These are phyloP conservation scores for Ensete glaucum DNA, from an alignment of 176 grass and related monocot species.

Conservation along the genomic window DNA sequence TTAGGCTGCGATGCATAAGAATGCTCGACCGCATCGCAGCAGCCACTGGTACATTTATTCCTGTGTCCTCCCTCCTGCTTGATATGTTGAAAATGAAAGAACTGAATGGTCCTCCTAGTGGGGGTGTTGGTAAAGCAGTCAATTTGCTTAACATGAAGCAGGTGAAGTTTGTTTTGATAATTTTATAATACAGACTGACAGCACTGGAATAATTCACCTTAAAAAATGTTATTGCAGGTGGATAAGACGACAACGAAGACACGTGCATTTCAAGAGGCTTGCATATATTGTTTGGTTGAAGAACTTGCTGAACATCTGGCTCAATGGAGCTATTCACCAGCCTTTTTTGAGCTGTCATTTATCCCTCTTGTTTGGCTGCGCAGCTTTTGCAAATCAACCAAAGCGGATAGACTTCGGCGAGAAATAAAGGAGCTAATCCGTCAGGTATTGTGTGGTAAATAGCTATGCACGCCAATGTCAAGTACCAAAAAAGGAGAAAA, in stretches of 20 bases:
- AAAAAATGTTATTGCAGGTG: slow-evolving; percentile 40
- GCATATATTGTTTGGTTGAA: slow-evolving; percentile 67
- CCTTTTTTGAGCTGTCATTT: slow-evolving; percentile 79
- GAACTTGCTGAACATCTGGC: slow-evolving; percentile 80
- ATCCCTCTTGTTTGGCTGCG: slow-evolving; percentile 64
- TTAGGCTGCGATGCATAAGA: slow-evolving; percentile 74
- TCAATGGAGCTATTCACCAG: slow-evolving; percentile 81
- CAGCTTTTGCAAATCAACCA: slow-evolving; percentile 69
- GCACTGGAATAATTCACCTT: slow-evolving; percentile 15
- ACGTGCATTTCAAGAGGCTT: slow-evolving; percentile 85
- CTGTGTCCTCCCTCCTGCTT: slow-evolving; percentile 66
- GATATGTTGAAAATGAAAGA: slow-evolving; percentile 98
- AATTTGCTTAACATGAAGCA: slow-evolving; percentile 85
- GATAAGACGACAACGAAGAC: slow-evolving; percentile 94
- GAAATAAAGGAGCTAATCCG: slow-evolving; percentile 85
- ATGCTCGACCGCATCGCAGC: slow-evolving; percentile 89
- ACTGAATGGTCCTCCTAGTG: slow-evolving; percentile 51
- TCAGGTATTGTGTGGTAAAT: slow-evolving; percentile 42
- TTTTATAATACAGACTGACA: slow-evolving; percentile 3
- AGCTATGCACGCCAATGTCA: background rate
- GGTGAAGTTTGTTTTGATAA: slow-evolving; percentile 32
- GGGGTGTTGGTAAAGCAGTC: slow-evolving; percentile 81
- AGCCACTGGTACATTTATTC: slow-evolving; percentile 66
- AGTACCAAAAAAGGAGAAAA: background rate
- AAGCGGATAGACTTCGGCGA: slow-evolving; percentile 76